A percentile compares a stretch with the other conserved stretches of the same genome.
phyloP scores from a whole-genome alignment of 768 basidiomycete genomes.

The Suillus paluster region DNA sequence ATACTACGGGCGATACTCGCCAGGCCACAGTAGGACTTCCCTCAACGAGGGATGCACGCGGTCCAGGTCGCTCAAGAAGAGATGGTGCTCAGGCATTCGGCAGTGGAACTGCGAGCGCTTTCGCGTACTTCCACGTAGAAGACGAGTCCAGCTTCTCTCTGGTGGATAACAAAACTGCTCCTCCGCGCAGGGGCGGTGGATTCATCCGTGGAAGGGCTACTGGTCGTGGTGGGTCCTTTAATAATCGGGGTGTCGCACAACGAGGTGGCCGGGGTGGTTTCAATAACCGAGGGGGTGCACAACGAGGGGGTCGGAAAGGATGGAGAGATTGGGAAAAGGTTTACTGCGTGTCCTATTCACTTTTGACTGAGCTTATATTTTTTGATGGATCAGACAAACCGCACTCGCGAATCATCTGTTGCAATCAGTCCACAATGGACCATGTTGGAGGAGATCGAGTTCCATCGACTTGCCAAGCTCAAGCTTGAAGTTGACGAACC shows the following conservation, averaged over 20 bases:
- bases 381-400: constrained; percentile 60
- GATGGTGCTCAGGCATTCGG: constrained; percentile 88
- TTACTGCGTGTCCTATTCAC: neutral
- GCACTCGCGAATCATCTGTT: constrained; percentile 91
- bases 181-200: constrained; percentile 70
- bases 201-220: constrained; percentile 57
- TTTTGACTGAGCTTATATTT: constrained; percentile 13
- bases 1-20: constrained; percentile 66
- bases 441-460: constrained; percentile 98
- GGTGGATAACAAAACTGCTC: constrained; percentile 84
- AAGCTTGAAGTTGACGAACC: constrained; percentile 93
- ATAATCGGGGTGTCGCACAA: constrained; percentile 44
- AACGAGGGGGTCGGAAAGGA: constrained; percentile 56
- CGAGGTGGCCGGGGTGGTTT: constrained; percentile 50
- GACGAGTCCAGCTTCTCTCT: constrained; percentile 97
- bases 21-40: constrained; percentile 56
- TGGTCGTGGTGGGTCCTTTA: constrained; percentile 41
- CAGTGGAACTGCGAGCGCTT: constrained; percentile 87
- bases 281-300: constrained; percentile 48
- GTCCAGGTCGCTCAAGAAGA: constrained; percentile 62
- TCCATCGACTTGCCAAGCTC: constrained; percentile 88
- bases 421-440: constrained; percentile 91
- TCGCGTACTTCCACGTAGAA: constrained; percentile 97
- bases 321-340: constrained; percentile 98
- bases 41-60: constrained; percentile 52